Evolutionary conservation across 345 rosid genomes (phyloP).

Genomic region (Dovyalis caffra): DNA sequence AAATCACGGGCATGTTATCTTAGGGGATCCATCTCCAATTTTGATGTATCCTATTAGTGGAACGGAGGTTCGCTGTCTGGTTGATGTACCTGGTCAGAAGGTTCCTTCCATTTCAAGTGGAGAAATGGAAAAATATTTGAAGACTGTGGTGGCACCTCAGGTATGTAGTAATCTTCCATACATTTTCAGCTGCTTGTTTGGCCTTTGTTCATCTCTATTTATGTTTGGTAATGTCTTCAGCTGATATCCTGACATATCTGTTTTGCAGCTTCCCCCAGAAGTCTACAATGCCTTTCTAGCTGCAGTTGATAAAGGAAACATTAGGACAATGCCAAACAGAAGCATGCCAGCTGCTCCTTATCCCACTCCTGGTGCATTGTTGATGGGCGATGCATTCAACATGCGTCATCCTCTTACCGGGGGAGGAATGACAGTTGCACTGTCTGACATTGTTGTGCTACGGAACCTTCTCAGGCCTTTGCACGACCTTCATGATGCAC

Average conservation of each 20-base stretch:
- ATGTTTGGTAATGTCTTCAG: neutral
- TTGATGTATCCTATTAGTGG: conserved; percentile 30
- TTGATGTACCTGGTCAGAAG: conserved; percentile 35
- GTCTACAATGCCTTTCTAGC: conserved; percentile 25
- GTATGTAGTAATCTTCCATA: neutral
- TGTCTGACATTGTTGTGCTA: conserved; percentile 33
- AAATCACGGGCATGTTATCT: conserved; percentile 28
- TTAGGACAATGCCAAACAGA: conserved; percentile 35
- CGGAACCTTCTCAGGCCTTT: conserved; percentile 29
- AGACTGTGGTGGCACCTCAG: conserved; percentile 31
- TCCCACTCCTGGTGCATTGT: conserved; percentile 32
- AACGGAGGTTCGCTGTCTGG: conserved; percentile 30
- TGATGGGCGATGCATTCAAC: conserved; percentile 36
- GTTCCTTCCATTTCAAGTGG: conserved; percentile 35
- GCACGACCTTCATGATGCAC: conserved; percentile 19
- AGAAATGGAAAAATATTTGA: conserved; percentile 31
- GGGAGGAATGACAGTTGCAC: conserved; percentile 36
- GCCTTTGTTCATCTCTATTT: neutral
- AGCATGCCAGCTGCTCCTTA: conserved; percentile 36
- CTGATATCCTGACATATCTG: conserved; percentile 3
- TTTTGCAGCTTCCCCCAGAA: conserved; percentile 28
- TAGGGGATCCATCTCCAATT: conserved; percentile 34
- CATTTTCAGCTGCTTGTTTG: neutral
- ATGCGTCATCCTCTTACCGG: conserved; percentile 39
- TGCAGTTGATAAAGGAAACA: conserved; percentile 32